Base-by-base conservation (phyloP, 352 stramenopile species). In the Elongisporangium senticosum region DNA sequence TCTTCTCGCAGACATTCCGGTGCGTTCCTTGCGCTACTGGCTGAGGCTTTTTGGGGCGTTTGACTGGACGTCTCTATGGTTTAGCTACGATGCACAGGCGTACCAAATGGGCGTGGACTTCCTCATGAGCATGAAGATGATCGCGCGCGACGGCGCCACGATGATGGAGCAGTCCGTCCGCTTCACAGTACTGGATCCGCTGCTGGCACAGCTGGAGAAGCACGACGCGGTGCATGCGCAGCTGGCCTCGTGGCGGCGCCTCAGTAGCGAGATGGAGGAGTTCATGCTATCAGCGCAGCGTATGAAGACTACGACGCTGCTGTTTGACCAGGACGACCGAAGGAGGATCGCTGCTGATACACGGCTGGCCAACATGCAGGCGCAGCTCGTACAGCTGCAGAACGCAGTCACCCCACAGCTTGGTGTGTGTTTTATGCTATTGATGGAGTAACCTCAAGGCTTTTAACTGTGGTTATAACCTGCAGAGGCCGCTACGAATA, bases 111-210 rank as follows among this genome's bases (percentile, higher is more conserved):
- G 76, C 28, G 69, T 64, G 14, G 75, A 86, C 19, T 89, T 74
- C 61, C 58, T 82, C 48, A 51, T 74, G 7, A 63, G 66, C 21
- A 76, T 85, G 64, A 85, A 79, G 54, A 61, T 70, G 43, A 78
- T 91, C 59, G 69, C 79, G n/a, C 69, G 62, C 39, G 66, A 83
- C 47, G 67, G 81, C 22, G 80, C 72, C 0, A 75, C 91, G 21
- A 67, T 77, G 48, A 77, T 90, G 72, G 81, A 93, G 40, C 84
- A 91, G 60, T 85, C 84, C 3, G 75, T 93, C 51, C 75, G 79
- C 13, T 90, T 93, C 63, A 93, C 81, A 1, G 76, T 90, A 15
- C 21, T 91, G 51, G 81, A 90, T 53, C 81, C 84, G 7, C 53
- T 93, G 4, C 61, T 74, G 48, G 69, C 71, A 15, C 73, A 68